Evolutionary conservation across 2,329 filamentous ascomycete species (phyloP), one percentile per base, ranked within the genome.

Genomic region (Colletotrichum caudatum): DNA sequence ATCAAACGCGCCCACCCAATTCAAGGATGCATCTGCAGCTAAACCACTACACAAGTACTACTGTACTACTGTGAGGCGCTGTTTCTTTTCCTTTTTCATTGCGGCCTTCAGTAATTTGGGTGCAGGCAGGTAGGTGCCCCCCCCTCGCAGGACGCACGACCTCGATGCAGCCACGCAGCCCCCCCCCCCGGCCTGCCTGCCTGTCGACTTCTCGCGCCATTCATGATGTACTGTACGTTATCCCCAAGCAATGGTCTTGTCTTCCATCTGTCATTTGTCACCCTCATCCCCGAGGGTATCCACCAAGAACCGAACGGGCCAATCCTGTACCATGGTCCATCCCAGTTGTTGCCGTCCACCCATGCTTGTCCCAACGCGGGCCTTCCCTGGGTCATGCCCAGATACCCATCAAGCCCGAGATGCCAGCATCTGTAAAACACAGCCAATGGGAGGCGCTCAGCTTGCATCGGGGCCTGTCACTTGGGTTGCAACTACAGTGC

Each of bases 11-110:
- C 56, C 64, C 69, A 64, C 50, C 58, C 39, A 62, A 50, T 29
- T 48, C 64, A 71, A 64, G 53, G 69, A 69, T 71, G 69, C 62
- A 69, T 66, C 53, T 60, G 58, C 69, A 59, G 57, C 58, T 29
- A 3, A 29, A 29, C 29, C 29, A 29, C 29, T 4, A 29, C 29
- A 29, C 29, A 29, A 4, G 29, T 29, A 29, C 29, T 63, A 58
- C 56, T 56, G 56, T 54, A 58, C 50, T 18, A n/a, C 46, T 33
- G 50, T 53, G 23, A 63, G 60, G 23, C 46, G 60, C 44, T 63
- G 48, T 18, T 35, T 4, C 5, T 29, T 29, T 29, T n/a, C n/a
- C 3, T 29, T 29, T 46, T 23, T 51, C 29, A 46, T 35, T 66
- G 62, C 62, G 57, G 62, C 44, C 48, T 48, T 54, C 59, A 39